Evolutionary conservation across 306 rosid species (phyloP).

Genomic region (Mimosa pudica): DNA sequence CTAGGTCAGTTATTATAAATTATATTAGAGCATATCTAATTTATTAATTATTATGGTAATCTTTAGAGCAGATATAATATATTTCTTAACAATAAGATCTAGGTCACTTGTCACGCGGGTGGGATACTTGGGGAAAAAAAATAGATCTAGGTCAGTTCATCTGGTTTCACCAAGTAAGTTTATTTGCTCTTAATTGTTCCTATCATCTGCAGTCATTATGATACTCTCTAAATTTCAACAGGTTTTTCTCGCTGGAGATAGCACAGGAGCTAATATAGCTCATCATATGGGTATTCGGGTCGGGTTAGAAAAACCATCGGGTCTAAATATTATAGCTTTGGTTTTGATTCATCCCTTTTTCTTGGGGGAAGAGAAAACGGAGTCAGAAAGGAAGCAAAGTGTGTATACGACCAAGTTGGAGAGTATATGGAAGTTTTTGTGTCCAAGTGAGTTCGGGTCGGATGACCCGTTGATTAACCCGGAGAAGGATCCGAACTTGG

Average conservation of each 20-base stretch:
- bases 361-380: slow-evolving; percentile 58
- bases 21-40: no score
- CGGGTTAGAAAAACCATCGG: slow-evolving; percentile 44
- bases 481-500: slow-evolving; percentile 55
- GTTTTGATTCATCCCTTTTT: slow-evolving; percentile 64
- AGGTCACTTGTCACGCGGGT: no score
- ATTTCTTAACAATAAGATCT: no score
- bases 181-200: no score
- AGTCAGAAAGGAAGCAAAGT: slow-evolving; percentile 30
- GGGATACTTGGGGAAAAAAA: no score
- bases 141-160: no score
- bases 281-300: slow-evolving; percentile 57
- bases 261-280: slow-evolving; percentile 70
- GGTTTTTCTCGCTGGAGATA: slow-evolving; percentile 65
- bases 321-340: slow-evolving; percentile 50
- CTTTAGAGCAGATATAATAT: no score
- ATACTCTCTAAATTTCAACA: no score
- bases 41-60: no score
- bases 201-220: no score
- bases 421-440: slow-evolving; percentile 53
- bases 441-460: slow-evolving; percentile 43
- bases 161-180: no score
- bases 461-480: slow-evolving; percentile 73
- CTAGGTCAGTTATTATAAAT: no score
- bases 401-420: slow-evolving; percentile 3